Percentiles rank a stretch among this genome's conserved stretches.
phyloP scores from a whole-genome alignment of 2,329 filamentous ascomycete species.

The Neoarthrinium moseri region DNA sequence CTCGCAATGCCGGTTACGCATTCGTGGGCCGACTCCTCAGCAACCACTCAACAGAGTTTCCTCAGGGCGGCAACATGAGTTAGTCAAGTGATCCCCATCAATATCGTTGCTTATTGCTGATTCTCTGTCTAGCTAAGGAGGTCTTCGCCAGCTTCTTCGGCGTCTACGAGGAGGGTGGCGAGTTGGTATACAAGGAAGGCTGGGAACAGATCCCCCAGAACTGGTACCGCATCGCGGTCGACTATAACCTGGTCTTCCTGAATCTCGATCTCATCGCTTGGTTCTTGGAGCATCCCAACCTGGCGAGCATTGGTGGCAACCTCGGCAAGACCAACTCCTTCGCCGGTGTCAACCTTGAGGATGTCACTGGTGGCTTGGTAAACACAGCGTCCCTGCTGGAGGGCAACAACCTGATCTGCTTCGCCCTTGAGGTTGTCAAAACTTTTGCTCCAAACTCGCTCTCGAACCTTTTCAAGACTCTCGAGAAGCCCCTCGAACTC shows the following conservation, averaged over 20 bases:
- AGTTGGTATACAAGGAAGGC: slow-evolving; percentile 42
- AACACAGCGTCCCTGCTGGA: slow-evolving; percentile 39
- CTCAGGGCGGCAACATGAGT: slow-evolving; percentile 29
- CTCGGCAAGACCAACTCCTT: slow-evolving; percentile 50
- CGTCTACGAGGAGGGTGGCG: slow-evolving; percentile 37
- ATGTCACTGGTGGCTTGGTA: slow-evolving; percentile 43
- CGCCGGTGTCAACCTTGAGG: slow-evolving; percentile 39
- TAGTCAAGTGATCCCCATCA: slow-evolving; percentile 16
- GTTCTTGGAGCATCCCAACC: slow-evolving; percentile 37
- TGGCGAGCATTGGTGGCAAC: slow-evolving; percentile 51
- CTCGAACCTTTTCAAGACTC: slow-evolving; percentile 31
- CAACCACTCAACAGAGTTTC: slow-evolving; percentile 42
- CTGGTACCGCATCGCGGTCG: slow-evolving; percentile 44
- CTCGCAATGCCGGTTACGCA: slow-evolving; percentile 50
- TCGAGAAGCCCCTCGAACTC: slow-evolving; percentile 29
- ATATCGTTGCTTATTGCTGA: not conserved
- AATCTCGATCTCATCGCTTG: slow-evolving; percentile 37
- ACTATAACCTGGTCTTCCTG: slow-evolving; percentile 44
- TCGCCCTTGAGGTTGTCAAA: slow-evolving; percentile 37
- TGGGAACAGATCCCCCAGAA: slow-evolving; percentile 51
- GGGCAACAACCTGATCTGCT: slow-evolving; percentile 43
- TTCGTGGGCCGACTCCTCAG: slow-evolving; percentile 41
- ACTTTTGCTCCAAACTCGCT: slow-evolving; percentile 40
- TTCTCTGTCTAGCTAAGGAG: slow-evolving; percentile 29
- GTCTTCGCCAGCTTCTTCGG: slow-evolving; percentile 46